Evolutionary conservation across 2,329 filamentous ascomycete genomes (phyloP).

Genomic region (Erysiphe neolycopersici): DNA sequence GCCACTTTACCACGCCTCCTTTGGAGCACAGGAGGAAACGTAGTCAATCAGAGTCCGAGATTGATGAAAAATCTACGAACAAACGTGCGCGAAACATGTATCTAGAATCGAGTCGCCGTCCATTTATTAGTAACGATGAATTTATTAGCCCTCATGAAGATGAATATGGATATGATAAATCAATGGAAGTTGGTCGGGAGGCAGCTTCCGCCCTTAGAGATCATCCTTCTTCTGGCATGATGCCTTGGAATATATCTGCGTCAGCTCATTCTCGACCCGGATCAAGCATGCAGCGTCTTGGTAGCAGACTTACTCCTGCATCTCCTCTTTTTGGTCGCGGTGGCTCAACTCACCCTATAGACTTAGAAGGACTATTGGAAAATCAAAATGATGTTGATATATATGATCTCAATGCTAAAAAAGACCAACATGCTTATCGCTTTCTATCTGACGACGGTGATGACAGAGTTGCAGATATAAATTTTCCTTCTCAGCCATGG

Average conservation of each 20-base stretch:
- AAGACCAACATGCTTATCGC: not conserved
- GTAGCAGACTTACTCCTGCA: conserved; percentile 24
- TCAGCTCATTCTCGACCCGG: conserved; percentile 24
- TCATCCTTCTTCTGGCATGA: conserved; percentile 35
- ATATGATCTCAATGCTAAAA: conserved; percentile 4
- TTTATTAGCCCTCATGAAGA: not conserved
- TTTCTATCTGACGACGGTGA: conserved; percentile 4
- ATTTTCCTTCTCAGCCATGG: not conserved
- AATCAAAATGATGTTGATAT: conserved; percentile 6
- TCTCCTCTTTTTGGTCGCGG: conserved; percentile 30
- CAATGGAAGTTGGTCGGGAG: conserved; percentile 43
- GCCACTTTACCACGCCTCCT: not conserved
- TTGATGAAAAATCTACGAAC: conserved; percentile 7
- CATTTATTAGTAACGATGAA: not conserved
- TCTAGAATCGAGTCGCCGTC: conserved; percentile 13
- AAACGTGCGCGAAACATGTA: conserved; percentile 15
- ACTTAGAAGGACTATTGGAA: conserved; percentile 7
- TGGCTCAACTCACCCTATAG: conserved; percentile 8
- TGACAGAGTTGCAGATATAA: not conserved
- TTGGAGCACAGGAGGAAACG: conserved; percentile 5
- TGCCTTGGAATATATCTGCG: conserved; percentile 40
- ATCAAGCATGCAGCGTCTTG: conserved; percentile 8
- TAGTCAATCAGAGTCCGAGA: conserved; percentile 1
- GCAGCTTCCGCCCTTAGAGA: conserved; percentile 40
- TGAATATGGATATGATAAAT: conserved; percentile 4